Evolutionary conservation across 2,329 filamentous ascomycete genomes (phyloP).

Genomic region (Trichoderma polysporum): DNA sequence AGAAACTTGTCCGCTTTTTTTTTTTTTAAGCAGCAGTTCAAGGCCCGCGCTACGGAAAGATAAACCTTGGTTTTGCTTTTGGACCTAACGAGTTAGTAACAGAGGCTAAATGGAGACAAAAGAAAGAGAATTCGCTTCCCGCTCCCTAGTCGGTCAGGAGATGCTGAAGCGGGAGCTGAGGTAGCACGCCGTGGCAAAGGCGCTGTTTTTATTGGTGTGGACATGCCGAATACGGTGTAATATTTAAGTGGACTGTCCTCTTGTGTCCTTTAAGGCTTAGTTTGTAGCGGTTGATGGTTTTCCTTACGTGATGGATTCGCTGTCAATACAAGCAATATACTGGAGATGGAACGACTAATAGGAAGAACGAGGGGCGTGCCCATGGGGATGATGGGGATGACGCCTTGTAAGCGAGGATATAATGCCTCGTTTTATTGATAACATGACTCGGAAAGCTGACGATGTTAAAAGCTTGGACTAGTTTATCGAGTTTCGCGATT

Average conservation of each 20-base stretch:
- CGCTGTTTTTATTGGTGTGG: not conserved
- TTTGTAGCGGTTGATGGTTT: not conserved
- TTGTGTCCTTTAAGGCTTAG: not conserved
- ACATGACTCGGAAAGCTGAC: constrained; percentile 3
- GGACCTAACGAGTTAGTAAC: not conserved
- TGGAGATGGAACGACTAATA: not conserved
- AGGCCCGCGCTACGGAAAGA: not conserved
- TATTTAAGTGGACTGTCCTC: not conserved
- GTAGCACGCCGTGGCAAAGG: not conserved
- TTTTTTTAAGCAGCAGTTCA: not conserved
- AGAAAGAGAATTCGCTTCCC: not conserved
- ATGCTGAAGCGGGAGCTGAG: not conserved
- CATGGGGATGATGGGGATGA: not conserved
- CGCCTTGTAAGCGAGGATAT: not conserved
- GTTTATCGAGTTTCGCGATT: not conserved
- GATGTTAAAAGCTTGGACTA: not conserved
- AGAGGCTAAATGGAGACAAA: not conserved
- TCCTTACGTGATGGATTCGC: constrained; percentile 14
- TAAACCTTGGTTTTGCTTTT: not conserved
- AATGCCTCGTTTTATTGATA: constrained; percentile 4
- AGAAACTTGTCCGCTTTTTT: too few species aligned
- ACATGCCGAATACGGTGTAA: not conserved
- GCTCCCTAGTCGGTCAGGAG: not conserved
- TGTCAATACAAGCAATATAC: not conserved
- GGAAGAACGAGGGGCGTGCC: not conserved